Percentiles rank a stretch among this genome's conserved stretches.
Evolutionary conservation across 208 protist genomes (phyloP).

Genomic region (Borovskyia barvae): DNA sequence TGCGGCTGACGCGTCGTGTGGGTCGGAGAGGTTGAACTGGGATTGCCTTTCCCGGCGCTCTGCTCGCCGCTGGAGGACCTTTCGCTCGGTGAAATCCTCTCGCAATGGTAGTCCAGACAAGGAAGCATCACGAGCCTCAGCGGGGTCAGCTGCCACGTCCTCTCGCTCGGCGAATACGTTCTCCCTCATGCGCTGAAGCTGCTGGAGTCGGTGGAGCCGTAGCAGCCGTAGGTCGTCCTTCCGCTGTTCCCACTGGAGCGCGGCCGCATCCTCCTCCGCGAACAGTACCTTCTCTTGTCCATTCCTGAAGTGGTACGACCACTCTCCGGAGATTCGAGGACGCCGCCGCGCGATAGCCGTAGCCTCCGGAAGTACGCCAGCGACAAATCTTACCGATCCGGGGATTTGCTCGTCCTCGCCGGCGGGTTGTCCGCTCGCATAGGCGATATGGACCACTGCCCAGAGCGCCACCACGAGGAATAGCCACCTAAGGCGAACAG

Average conservation of each 20-base stretch:
- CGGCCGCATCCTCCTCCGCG: constrained; percentile 37
- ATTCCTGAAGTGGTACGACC: constrained; percentile 32
- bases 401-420: too few species aligned
- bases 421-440: too few species aligned
- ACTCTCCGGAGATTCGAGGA: constrained; percentile 17
- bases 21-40: constrained; percentile 1
- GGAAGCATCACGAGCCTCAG: too few species aligned
- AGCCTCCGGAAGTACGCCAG: constrained; percentile 26
- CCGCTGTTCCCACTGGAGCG: constrained; percentile 31
- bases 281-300: constrained; percentile 50
- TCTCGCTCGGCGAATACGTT: background rate
- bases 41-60: constrained; percentile 4
- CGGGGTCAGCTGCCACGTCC: background rate
- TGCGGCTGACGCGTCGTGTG: background rate
- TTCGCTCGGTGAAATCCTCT: constrained; percentile 18
- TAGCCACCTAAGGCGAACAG: background rate
- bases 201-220: constrained; percentile 14
- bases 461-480: background rate
- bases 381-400: too few species aligned
- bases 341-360: background rate
- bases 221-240: constrained; percentile 14
- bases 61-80: constrained; percentile 3
- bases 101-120: too few species aligned
- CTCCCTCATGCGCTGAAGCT: background rate
- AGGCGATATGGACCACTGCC: background rate